Conservation (phyloP, 1,284 basidiomycete genomes). For the Thecaphora frezii region DNA sequence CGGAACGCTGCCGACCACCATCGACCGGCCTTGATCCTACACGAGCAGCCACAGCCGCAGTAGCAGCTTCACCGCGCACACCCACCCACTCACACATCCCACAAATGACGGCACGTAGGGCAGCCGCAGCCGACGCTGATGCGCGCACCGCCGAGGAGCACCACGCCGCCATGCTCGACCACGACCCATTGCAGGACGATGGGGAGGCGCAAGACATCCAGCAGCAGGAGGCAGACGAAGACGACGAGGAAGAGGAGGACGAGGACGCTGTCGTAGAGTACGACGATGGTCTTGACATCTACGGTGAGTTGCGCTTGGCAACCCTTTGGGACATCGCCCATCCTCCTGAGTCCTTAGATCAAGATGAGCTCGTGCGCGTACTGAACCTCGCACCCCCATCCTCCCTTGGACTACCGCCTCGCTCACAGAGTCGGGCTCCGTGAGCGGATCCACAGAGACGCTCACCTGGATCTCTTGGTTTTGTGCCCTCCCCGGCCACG, state of each 20-base stretch:
- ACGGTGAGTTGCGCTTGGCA: conserved; percentile 17
- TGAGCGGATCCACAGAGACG: conserved; percentile 51
- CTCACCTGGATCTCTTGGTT: conserved; percentile 98
- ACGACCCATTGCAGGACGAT: conserved; percentile 15
- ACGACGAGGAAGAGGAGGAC: conserved; percentile 43
- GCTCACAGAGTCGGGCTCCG: conserved; percentile 41
- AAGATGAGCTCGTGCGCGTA: too few species aligned
- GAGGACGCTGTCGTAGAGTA: conserved; percentile 30
- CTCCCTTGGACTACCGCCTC: not conserved
- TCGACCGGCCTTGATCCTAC: too few species aligned
- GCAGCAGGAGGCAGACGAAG: conserved; percentile 22
- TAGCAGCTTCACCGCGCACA: too few species aligned
- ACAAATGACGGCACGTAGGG: not conserved
- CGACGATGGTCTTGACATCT: conserved; percentile 28
- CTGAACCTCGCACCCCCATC: not conserved
- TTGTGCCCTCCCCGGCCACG: conserved; percentile 94
- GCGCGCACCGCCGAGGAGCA: not conserved
- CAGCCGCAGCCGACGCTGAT: not conserved
- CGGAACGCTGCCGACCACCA: too few species aligned
- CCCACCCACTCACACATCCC: too few species aligned
- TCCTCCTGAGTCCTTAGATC: too few species aligned
- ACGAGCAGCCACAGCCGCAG: too few species aligned
- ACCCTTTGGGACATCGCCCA: too few species aligned
- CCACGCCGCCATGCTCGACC: not conserved
- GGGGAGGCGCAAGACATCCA: conserved; percentile 1